Conservation (phyloP, 441 rosid genomes). For the Gossypium gossypioides region DNA sequence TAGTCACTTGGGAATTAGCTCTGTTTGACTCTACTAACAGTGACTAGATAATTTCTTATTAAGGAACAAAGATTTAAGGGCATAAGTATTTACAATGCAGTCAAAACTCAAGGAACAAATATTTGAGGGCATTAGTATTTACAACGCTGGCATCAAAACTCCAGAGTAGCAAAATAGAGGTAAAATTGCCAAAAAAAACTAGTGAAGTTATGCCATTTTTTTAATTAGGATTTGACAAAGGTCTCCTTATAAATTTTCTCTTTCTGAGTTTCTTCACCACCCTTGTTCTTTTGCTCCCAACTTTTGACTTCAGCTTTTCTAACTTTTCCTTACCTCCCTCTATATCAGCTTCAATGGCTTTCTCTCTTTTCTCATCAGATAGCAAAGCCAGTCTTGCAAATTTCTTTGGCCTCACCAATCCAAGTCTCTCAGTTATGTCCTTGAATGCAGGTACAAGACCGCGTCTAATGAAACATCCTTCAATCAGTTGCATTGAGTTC, state of each 20-base stretch:
- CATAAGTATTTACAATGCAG: background rate
- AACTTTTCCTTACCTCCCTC: conserved; percentile 55
- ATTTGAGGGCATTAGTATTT: background rate
- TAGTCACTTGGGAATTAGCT: too few species aligned
- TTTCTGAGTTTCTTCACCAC: conserved; percentile 17
- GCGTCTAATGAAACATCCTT: conserved; percentile 70
- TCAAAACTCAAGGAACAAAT: background rate
- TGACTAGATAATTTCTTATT: background rate
- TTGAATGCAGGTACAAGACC: conserved; percentile 89
- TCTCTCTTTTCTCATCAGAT: conserved; percentile 56
- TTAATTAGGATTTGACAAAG: conserved; percentile 10
- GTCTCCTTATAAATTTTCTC: conserved; percentile 24
- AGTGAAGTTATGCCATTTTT: background rate
- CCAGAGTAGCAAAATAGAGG: background rate
- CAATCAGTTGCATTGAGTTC: conserved; percentile 73
- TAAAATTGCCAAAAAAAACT: background rate
- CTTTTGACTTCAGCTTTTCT: conserved; percentile 45
- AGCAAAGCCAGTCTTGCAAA: conserved; percentile 76
- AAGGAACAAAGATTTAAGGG: background rate
- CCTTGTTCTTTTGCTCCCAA: conserved; percentile 17
- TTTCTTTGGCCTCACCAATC: conserved; percentile 71
- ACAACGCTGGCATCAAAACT: background rate
- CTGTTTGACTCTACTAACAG: background rate
- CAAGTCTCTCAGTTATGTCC: conserved; percentile 75
- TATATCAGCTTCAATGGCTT: conserved; percentile 61